These are phyloP conservation scores for Mortierella alpina DNA, from an alignment of 192 early-diverging fungal genomes.

Conservation along the genomic window DNA sequence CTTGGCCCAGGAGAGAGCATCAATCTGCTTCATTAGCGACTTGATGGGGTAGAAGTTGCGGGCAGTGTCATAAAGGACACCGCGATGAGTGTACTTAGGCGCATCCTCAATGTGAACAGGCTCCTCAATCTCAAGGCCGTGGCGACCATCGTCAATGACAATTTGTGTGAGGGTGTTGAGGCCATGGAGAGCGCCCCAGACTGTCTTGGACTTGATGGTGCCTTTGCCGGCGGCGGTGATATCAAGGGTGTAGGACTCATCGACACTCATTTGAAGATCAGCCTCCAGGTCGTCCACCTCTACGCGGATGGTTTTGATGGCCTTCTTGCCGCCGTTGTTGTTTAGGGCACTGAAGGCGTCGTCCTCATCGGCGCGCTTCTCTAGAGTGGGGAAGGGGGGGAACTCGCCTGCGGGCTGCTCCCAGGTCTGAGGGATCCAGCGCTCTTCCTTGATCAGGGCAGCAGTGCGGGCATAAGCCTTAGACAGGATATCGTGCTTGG, in stretches of 20 bases:
- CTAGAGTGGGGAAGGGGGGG: constrained; percentile 44
- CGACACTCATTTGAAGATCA: constrained; percentile 65
- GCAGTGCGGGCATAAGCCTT: constrained; percentile 63
- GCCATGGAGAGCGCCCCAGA: constrained; percentile 77
- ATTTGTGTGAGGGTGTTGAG: constrained; percentile 81
- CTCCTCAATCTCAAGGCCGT: constrained; percentile 59
- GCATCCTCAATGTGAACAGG: constrained; percentile 70
- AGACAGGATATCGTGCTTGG: constrained; percentile 51
- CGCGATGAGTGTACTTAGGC: constrained; percentile 77
- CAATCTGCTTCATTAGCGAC: constrained; percentile 68
- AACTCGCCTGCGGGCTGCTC: constrained; percentile 43
- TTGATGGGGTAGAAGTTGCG: constrained; percentile 75
- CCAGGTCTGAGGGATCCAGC: constrained; percentile 58
- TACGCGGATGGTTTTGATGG: constrained; percentile 56
- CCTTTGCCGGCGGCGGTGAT: constrained; percentile 65
- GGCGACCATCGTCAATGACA: constrained; percentile 55
- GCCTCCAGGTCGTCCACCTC: constrained; percentile 58
- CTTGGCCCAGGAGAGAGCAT: constrained; percentile 80
- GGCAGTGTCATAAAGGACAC: constrained; percentile 73
- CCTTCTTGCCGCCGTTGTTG: background rate
- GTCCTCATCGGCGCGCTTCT: constrained; percentile 33
- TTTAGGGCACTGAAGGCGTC: background rate
- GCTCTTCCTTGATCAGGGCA: constrained; percentile 59
- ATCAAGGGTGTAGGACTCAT: constrained; percentile 79
- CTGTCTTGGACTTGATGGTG: constrained; percentile 64